Evolutionary conservation across 352 stramenopile genomes (phyloP), one percentile per base, ranked within the genome.

Genomic region (Globisporangium heterothallicum): DNA sequence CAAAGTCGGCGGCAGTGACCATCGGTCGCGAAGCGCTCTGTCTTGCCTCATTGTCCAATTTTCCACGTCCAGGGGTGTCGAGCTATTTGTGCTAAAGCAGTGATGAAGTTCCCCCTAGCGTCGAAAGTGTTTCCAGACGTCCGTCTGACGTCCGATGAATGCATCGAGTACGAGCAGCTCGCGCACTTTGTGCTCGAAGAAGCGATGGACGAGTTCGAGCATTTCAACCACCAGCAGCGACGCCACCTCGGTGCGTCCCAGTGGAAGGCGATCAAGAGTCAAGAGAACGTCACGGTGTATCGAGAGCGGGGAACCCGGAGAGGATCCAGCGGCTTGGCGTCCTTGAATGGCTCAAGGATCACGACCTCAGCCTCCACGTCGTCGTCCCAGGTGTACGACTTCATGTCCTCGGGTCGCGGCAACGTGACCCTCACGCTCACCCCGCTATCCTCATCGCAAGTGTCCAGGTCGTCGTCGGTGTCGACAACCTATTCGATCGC

Each of bases 241-340:
- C 53, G 51, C 43, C 56, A 25, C 25, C 27, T 75, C 29, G 42
- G 51, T 1, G 48, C 46, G 5, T 53, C 53, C 7, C 42, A 68
- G 32, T 75, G 59, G 54, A 75, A 75, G 43, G 42, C 61, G 43
- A 58, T 75, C 51, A 72, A 68, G 56, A 70, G 61, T 16, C 24
- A 57, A 4, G 66, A 72, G 48, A 70, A 68, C 49, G 45, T 75
- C 24, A 61, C 62, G 22, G 58, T 68, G 38, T 75, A 72, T 35
- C 63, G 56, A 4, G 53, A 70, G 35, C 57, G 60, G 10, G 45
- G 49, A 6, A 57, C n/a, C 41, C 30, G 25, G 41, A 8, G 27
- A 29, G 6, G 41, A 59, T 27, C 12, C 50, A 26, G 25, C 56
- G 36, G 25, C 18, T 42, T 19, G 32, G 16, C 34, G 27, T 25